Evolutionary conservation across 176 grass and related monocot genomes (phyloP).

Genomic region (Avena insularis): DNA sequence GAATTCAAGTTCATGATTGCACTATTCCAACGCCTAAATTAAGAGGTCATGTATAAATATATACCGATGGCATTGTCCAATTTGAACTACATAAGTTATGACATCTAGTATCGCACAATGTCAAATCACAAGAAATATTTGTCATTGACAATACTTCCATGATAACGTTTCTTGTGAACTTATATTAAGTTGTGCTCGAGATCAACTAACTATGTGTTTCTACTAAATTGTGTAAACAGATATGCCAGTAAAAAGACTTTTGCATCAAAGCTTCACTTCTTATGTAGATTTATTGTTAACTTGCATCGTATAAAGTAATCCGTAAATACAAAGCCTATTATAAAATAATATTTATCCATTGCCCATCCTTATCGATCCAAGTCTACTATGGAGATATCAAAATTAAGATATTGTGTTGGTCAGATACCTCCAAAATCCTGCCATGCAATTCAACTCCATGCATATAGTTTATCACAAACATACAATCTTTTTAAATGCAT

Average conservation of each 20-base stretch:
- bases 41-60: neutral
- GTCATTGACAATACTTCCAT: neutral
- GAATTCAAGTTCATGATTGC: neutral
- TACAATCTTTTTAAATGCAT: neutral
- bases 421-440: constrained; percentile 10
- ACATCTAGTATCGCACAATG: neutral
- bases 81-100: neutral
- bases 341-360: neutral
- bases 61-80: neutral
- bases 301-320: neutral
- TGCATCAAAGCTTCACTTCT: neutral
- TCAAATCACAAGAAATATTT: neutral
- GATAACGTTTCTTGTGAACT: neutral
- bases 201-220: neutral
- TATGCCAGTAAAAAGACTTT: neutral
- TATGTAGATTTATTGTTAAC: neutral
- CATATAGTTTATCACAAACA: neutral
- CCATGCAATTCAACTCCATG: neutral
- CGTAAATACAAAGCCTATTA: neutral
- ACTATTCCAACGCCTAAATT: neutral
- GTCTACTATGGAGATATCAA: neutral
- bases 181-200: neutral
- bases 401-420: neutral
- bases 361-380: neutral
- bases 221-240: neutral